Evolutionary conservation across 768 basidiomycete species (phyloP), one percentile per base, ranked within the genome.

Genomic region (Pisolithus orientalis): DNA sequence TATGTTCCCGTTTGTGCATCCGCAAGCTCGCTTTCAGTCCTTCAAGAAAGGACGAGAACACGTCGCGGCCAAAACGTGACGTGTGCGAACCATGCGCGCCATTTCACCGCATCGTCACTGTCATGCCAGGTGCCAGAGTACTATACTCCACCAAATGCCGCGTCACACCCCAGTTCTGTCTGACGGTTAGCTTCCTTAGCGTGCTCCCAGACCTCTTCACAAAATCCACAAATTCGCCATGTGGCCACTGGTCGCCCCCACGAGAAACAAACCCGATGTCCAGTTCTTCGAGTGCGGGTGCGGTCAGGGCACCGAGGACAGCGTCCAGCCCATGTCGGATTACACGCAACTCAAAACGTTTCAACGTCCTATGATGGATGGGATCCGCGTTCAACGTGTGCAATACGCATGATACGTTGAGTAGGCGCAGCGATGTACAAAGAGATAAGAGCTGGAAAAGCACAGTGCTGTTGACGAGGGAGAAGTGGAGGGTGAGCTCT

Each of bases 261-360:
- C 62, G 62, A 39, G 57, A 64, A 24, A 64, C 67, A 42, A 70
- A 68, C 25, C 62, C 65, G 6, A 68, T 44, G 21, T 70, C 66
- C 27, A 68, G 56, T 27, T 69, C 68, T 17, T 68, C 63, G 25
- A 68, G 59, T 10, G 57, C 59, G 11, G 66, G 66, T 28, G 68
- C 45, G 0, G 57, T 55, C 29, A 68, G 55, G 0, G 53, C 53
- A 34, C 27, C 32, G 2, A 68, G 61, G 9, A 68, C 39, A 1
- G 14, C 21, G 29, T 53, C 60, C 6, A 68, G 57, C 27, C 64
- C 62, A 4, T 59, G 60, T 11, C 60, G 59, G 25, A 64, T 57
- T 34, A 68, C 59, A 17, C 66, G 68, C 45, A 69, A 56, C n/a
- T 68, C 66, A 40, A 68, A 48, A 43, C 60, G 62, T 28, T 49